Conservation (phyloP, 371 early-diverging fungal genomes). For the Lichtheimia corymbifera region DNA sequence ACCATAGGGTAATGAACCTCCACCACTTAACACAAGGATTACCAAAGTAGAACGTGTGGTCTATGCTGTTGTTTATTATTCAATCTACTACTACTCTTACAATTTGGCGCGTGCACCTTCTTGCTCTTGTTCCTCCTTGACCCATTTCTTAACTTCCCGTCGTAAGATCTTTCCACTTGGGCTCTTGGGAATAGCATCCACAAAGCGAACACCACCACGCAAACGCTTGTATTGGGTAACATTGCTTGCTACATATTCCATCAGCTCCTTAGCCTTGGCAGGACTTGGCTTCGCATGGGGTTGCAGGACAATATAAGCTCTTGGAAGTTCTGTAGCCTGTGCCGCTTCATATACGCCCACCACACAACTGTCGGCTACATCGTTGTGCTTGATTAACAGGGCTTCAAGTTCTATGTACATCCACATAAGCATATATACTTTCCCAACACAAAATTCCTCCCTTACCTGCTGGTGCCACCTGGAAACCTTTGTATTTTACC, state of each 20-base stretch:
- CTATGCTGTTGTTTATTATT: no score
- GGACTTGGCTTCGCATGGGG: constrained; percentile 18
- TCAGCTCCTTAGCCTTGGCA: constrained; percentile 26
- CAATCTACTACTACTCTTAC: constrained; percentile 6
- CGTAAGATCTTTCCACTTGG: constrained; percentile 85
- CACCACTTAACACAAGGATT: no score
- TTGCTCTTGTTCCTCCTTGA: constrained; percentile 33
- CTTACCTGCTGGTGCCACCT: constrained; percentile 66
- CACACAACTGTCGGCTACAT: constrained; percentile 77
- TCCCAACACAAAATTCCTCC: constrained; percentile 12
- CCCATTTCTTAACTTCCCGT: constrained; percentile 41
- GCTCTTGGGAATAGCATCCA: constrained; percentile 71
- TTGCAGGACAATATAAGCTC: constrained; percentile 72
- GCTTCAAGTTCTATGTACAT: constrained; percentile 70
- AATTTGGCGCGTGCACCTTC: constrained; percentile 12
- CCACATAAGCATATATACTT: constrained; percentile 1
- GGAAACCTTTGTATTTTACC: constrained; percentile 79
- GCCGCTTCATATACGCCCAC: constrained; percentile 54
- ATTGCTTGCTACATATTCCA: constrained; percentile 55
- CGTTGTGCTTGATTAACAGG: constrained; percentile 63
- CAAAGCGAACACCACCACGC: constrained; percentile 76
- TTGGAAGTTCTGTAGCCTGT: constrained; percentile 77
- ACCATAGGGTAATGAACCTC: no score
- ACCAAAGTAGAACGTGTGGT: no score
- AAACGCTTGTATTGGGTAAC: constrained; percentile 77